Conservation (phyloP, 2,329 filamentous ascomycete genomes). For the Blastomyces parvus region DNA sequence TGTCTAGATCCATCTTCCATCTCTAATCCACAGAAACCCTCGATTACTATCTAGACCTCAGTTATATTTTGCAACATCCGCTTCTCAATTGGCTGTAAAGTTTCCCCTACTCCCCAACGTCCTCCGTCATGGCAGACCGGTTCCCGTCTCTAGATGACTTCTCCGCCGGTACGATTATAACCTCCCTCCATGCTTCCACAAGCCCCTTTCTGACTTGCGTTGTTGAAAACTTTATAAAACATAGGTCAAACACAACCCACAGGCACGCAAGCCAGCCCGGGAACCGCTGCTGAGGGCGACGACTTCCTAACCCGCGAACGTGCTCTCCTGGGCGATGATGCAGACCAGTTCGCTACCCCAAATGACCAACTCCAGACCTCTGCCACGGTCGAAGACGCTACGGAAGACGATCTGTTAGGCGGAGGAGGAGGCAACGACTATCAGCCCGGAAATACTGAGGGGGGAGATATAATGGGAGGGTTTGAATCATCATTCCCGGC, state of each 20-base stretch:
- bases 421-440: constrained; percentile 43
- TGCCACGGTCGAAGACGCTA: constrained; percentile 53
- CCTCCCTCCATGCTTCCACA: constrained; percentile 8
- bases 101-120: constrained; percentile 8
- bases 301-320: constrained; percentile 91
- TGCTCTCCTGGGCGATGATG: constrained; percentile 83
- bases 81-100: neutral
- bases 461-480: constrained; percentile 42
- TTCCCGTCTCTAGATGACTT: constrained; percentile 75
- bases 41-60: neutral
- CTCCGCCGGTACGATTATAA: constrained; percentile 44
- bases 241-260: constrained; percentile 19
- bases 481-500: constrained; percentile 92
- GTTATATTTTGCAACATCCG: neutral
- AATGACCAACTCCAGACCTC: constrained; percentile 49
- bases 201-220: neutral
- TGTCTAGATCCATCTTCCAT: constrained; percentile 1
- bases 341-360: constrained; percentile 73
- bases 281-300: constrained; percentile 48
- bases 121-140: constrained; percentile 57
- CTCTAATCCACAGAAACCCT: neutral
- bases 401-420: constrained; percentile 63
- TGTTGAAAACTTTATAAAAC: too few relatives aligned
- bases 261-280: constrained; percentile 18
- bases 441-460: constrained; percentile 12